A percentile compares a stretch with the other conserved stretches of the same genome.
These are phyloP conservation scores for Teunomyces tritomae DNA, from an alignment of 805 yeast genomes.

Conservation along the genomic window DNA sequence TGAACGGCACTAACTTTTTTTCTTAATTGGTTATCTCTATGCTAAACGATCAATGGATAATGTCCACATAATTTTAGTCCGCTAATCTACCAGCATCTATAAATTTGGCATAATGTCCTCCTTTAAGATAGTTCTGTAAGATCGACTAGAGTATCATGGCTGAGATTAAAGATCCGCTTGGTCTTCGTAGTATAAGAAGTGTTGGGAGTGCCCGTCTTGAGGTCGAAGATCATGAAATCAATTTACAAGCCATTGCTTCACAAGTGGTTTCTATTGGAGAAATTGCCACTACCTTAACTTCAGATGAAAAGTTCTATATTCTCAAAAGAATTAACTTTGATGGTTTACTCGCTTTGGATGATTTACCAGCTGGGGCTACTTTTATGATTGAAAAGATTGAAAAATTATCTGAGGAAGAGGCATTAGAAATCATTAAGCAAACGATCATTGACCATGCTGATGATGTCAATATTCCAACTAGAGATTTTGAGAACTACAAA, in stretches of 20 bases:
- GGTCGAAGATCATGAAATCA: constrained; percentile 12
- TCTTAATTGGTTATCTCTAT: neutral
- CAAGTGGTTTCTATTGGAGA: constrained; percentile 23
- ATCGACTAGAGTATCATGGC: neutral
- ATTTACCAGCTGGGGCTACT: constrained; percentile 29
- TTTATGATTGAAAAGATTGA: constrained; percentile 43
- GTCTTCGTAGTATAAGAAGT: constrained; percentile 1
- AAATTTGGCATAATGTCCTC: neutral
- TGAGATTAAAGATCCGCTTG: neutral
- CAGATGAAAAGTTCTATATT: constrained; percentile 25
- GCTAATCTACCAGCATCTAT: neutral
- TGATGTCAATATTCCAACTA: constrained; percentile 34
- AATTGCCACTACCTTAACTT: constrained; percentile 22
- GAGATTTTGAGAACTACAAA: constrained; percentile 25
- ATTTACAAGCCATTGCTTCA: constrained; percentile 16
- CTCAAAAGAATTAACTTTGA: constrained; percentile 27
- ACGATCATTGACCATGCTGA: constrained; percentile 38
- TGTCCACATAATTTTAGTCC: neutral
- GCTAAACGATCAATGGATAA: neutral
- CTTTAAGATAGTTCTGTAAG: too few species aligned
- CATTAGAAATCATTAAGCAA: constrained; percentile 37
- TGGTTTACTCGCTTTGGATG: constrained; percentile 23
- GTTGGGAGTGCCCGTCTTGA: constrained; percentile 5
- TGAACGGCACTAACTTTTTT: neutral
- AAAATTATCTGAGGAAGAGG: constrained; percentile 34